Percentiles rank a stretch among this genome's conserved stretches.
Conservation (phyloP, 75 land plant species). For the Selaginella tamariscina region DNA sequence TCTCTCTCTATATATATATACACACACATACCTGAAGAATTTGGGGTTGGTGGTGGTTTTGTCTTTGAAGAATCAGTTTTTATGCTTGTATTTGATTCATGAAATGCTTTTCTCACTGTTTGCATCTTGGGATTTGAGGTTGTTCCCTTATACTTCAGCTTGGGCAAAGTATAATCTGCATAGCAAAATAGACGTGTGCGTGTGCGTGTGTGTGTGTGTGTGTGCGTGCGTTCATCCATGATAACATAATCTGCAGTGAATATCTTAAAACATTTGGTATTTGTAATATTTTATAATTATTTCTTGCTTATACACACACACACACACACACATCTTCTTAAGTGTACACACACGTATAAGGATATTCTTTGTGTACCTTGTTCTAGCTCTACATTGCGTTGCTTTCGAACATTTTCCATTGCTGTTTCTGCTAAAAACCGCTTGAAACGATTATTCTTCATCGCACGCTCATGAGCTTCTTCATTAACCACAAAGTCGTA, state of each 20-base stretch:
- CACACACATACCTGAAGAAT: not conserved
- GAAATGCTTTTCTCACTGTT: not conserved
- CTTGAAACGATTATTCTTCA: not conserved
- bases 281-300: too few relatives aligned
- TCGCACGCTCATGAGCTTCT: constrained; percentile 1
- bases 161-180: not conserved
- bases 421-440: not conserved
- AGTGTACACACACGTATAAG: too few relatives aligned
- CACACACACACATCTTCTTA: too few relatives aligned
- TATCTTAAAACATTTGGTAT: too few relatives aligned
- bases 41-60: not conserved
- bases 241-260: too few relatives aligned
- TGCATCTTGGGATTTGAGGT: not conserved
- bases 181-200: too few relatives aligned
- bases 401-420: not conserved
- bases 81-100: not conserved
- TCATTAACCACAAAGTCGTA: not conserved
- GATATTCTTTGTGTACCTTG: not conserved
- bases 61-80: not conserved
- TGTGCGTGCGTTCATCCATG: too few relatives aligned
- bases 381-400: not conserved
- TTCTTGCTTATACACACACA: too few relatives aligned
- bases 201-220: too few relatives aligned
- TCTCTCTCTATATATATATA: too few relatives aligned
- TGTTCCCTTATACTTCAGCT: not conserved